Conservation (phyloP, 768 basidiomycete species). For the Filobasidium floriforme region DNA sequence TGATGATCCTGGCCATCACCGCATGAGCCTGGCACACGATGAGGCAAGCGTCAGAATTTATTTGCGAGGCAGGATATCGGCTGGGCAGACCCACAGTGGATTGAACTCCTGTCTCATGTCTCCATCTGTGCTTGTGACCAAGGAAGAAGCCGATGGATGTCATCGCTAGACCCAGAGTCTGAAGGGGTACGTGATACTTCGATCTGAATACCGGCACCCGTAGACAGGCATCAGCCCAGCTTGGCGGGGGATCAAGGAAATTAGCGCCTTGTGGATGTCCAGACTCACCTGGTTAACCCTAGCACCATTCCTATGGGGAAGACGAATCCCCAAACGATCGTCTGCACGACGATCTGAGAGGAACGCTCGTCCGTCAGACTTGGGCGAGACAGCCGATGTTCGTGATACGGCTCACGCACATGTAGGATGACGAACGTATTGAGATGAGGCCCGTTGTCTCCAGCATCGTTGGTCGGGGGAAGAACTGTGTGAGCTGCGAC, state of each 20-base stretch:
- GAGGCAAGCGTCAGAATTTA: too few relatives aligned
- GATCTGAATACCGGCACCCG: conserved; percentile 46
- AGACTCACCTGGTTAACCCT: conserved; percentile 44
- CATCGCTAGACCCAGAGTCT: conserved; percentile 62
- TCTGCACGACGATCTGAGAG: conserved; percentile 60
- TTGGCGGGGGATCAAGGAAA: conserved; percentile 55
- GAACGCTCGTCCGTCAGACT: too few relatives aligned
- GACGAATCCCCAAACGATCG: conserved; percentile 70
- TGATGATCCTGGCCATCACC: conserved; percentile 56
- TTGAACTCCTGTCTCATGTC: conserved; percentile 45
- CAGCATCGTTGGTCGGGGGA: conserved; percentile 8
- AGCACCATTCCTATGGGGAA: conserved; percentile 64
- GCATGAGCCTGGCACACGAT: conserved; percentile 51
- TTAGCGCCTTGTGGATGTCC: conserved; percentile 30
- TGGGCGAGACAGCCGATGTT: too few relatives aligned
- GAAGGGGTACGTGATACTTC: conserved; percentile 83
- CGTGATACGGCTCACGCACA: conserved; percentile 50
- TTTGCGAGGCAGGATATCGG: too few relatives aligned
- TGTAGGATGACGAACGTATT: conserved; percentile 64
- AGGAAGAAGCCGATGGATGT: conserved; percentile 68
- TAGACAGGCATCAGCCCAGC: conserved; percentile 12
- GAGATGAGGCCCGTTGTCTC: conserved; percentile 64
- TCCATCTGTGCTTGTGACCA: conserved; percentile 78
- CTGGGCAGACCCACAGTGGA: conserved; percentile 49
- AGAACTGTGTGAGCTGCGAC: too few relatives aligned